Percentiles rank a stretch among this genome's conserved stretches.
These are phyloP conservation scores for Cystobasidium pallidum DNA, from an alignment of 1,284 basidiomycete species.

Conservation along the genomic window DNA sequence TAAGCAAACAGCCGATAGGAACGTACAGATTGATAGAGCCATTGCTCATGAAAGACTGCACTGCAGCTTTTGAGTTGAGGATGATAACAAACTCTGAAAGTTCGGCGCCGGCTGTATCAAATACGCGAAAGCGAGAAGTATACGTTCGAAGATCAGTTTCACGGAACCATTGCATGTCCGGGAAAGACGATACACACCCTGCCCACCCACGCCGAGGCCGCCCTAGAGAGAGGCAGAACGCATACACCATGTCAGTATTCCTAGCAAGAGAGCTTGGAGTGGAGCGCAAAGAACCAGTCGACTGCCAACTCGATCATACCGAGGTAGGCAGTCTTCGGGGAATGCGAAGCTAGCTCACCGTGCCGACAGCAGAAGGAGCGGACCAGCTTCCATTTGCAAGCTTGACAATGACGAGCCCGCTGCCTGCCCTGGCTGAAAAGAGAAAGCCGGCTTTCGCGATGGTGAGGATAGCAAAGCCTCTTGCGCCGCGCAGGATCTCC, in stretches of 20 bases:
- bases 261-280: background rate
- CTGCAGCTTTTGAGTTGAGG: slow-evolving; percentile 67
- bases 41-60: slow-evolving; percentile 91
- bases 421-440: slow-evolving; percentile 71
- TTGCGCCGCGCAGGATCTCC: slow-evolving; percentile 68
- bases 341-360: slow-evolving; percentile 22
- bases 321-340: background rate
- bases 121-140: slow-evolving; percentile 40
- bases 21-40: slow-evolving; percentile 76
- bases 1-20: slow-evolving; percentile 42
- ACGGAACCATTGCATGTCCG: slow-evolving; percentile 3
- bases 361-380: slow-evolving; percentile 69
- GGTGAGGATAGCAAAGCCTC: slow-evolving; percentile 60
- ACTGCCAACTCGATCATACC: background rate
- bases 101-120: slow-evolving; percentile 66
- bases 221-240: slow-evolving; percentile 41
- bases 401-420: slow-evolving; percentile 87
- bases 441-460: slow-evolving; percentile 62
- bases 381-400: slow-evolving; percentile 73
- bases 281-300: too few species aligned
- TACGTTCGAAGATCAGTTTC: background rate
- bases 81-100: slow-evolving; percentile 95
- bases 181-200: slow-evolving; percentile 58
- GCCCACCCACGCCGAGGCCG: slow-evolving; percentile 85
- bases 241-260: background rate